Conservation (phyloP, 768 basidiomycete species). For the Piloderma croceum region DNA sequence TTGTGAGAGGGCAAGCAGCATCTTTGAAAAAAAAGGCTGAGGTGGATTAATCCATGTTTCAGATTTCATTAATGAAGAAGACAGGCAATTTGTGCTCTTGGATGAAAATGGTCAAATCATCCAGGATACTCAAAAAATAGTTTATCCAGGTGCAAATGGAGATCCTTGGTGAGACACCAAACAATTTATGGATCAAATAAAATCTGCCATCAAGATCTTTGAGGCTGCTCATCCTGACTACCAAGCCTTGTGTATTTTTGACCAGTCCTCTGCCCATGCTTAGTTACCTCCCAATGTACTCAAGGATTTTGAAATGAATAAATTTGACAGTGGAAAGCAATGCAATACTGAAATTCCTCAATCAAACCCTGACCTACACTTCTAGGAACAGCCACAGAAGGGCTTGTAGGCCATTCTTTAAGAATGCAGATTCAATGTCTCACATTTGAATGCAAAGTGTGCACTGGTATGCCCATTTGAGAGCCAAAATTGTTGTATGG, state of each 20-base stretch:
- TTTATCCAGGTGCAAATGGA: conserved; percentile 30
- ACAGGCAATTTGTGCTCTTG: conserved; percentile 25
- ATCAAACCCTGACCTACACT: conserved; percentile 24
- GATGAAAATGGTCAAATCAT: conserved; percentile 21
- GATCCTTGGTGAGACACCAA: conserved; percentile 36
- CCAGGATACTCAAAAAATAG: conserved; percentile 29
- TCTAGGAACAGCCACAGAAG: conserved; percentile 28
- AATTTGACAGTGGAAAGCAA: conserved; percentile 35
- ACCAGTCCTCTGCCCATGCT: conserved; percentile 39
- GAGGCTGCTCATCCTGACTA: conserved; percentile 29
- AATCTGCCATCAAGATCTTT: conserved; percentile 30
- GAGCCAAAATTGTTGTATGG: conserved; percentile 32
- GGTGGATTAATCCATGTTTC: conserved; percentile 36
- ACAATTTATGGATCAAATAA: conserved; percentile 31
- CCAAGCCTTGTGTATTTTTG: conserved; percentile 32
- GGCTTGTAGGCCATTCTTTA: conserved; percentile 30
- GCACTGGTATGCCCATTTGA: conserved; percentile 31
- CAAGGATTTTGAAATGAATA: conserved; percentile 40
- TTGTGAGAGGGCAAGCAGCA: conserved; percentile 7
- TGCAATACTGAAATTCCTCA: conserved; percentile 33
- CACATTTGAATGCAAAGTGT: conserved; percentile 29
- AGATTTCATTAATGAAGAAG: conserved; percentile 33
- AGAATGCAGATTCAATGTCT: conserved; percentile 36
- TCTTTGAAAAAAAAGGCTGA: conserved; percentile 24
- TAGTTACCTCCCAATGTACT: conserved; percentile 33